Conservation (phyloP, 108 stramenopile genomes). For the Pseudonitzschia delicatissima region DNA sequence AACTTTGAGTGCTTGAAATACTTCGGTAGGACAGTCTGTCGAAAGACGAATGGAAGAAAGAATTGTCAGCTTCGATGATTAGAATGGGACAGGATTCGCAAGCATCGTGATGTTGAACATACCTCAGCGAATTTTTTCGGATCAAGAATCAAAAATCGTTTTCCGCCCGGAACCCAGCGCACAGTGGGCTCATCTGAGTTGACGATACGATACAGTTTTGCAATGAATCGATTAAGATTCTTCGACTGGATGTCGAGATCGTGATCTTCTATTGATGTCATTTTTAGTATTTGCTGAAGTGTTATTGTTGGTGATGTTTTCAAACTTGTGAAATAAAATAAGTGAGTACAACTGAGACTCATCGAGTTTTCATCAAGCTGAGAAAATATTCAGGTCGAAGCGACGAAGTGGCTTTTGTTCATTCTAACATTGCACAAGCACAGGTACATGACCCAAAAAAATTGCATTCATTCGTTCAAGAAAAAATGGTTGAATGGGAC, state of each 20-base stretch:
- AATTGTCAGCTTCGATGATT: not conserved
- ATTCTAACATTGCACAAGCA: too few species aligned
- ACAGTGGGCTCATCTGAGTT: conserved; percentile 2
- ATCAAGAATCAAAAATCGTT: not conserved
- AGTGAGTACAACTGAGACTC: too few species aligned
- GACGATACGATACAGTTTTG: not conserved
- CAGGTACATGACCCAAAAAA: too few species aligned
- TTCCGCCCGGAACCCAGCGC: conserved; percentile 9
- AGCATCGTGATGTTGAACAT: not conserved
- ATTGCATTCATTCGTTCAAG: too few species aligned
- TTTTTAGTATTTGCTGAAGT: too few species aligned
- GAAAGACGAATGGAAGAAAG: not conserved
- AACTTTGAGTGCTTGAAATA: conserved; percentile 90
- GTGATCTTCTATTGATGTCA: not conserved
- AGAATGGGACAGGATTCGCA: not conserved
- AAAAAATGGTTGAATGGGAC: too few species aligned
- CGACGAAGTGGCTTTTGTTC: too few species aligned
- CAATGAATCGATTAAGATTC: not conserved
- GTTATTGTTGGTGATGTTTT: not conserved
- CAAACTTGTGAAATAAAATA: too few species aligned
- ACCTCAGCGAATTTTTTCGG: not conserved
- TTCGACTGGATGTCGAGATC: not conserved
- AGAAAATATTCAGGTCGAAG: too few species aligned
- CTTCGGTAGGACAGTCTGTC: conserved; percentile 58
- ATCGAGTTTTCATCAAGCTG: too few species aligned